Conservation (phyloP, 2,329 filamentous ascomycete genomes). For the Venturia oleaginea region DNA sequence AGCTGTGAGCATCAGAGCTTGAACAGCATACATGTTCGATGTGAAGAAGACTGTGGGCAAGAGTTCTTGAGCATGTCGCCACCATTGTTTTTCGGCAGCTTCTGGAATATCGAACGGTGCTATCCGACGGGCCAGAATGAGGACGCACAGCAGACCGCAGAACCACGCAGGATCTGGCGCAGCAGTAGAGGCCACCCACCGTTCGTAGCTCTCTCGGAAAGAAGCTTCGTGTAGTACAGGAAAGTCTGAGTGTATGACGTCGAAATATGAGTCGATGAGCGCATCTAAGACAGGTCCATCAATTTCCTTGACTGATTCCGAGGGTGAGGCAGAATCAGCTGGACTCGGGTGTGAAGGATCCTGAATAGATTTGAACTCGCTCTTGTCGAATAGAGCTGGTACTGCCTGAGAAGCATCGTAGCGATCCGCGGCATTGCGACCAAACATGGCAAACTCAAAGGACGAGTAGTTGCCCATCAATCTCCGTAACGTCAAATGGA, state of each 20-base stretch:
- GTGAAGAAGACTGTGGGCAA: conserved; percentile 35
- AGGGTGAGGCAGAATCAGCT: conserved; percentile 15
- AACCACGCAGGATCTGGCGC: conserved; percentile 33
- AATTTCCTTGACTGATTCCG: conserved; percentile 21
- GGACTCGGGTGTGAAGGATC: not conserved
- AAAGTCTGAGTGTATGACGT: conserved; percentile 34
- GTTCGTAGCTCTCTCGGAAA: conserved; percentile 34
- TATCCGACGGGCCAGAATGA: conserved; percentile 32
- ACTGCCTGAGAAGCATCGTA: not conserved
- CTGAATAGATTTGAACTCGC: not conserved
- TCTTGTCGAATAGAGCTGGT: conserved; percentile 10
- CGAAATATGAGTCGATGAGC: conserved; percentile 33
- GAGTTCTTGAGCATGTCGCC: conserved; percentile 31
- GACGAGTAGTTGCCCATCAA: conserved; percentile 27
- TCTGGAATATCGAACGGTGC: conserved; percentile 26
- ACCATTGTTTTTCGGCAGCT: conserved; percentile 34
- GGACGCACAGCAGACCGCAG: conserved; percentile 33
- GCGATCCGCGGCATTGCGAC: conserved; percentile 30
- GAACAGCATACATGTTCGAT: conserved; percentile 33
- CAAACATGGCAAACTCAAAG: conserved; percentile 33
- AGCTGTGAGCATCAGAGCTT: conserved; percentile 34
- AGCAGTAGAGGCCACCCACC: conserved; percentile 23
- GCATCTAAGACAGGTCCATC: conserved; percentile 23
- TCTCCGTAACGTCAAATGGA: conserved; percentile 33
- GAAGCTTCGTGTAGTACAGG: conserved; percentile 35